Evolutionary conservation across 139 green algal genomes (phyloP).

Genomic region (Deuterostichococcus epilithicus): DNA sequence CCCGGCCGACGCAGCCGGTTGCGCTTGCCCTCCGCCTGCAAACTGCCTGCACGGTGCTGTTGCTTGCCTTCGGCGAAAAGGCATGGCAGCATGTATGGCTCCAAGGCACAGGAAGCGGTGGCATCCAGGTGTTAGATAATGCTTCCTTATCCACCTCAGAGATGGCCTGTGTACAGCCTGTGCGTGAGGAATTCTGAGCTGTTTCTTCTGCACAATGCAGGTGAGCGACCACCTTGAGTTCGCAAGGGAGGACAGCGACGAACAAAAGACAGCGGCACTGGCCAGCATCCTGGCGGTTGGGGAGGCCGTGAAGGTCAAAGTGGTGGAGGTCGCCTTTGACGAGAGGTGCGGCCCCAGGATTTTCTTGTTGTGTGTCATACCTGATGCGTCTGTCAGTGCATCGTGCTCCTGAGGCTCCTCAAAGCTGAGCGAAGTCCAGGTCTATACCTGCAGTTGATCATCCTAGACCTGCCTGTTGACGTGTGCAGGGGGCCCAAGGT

Average conservation of each 20-base stretch:
- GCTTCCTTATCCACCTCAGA: too few species aligned
- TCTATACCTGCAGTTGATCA: background rate
- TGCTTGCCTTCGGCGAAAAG: too few species aligned
- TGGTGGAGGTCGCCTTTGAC: conserved; percentile 34
- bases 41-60: too few species aligned
- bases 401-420: background rate
- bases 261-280: conserved; percentile 46
- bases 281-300: conserved; percentile 34
- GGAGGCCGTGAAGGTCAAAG: conserved; percentile 52
- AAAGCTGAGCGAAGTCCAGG: background rate
- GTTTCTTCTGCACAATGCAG: conserved; percentile 16
- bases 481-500: conserved; percentile 24
- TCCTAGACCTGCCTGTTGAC: background rate
- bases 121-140: too few species aligned
- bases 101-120: too few species aligned
- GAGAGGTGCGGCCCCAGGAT: background rate
- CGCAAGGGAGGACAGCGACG: conserved; percentile 46
- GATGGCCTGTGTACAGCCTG: too few species aligned
- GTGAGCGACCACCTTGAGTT: conserved; percentile 49
- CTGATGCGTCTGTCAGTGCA: too few species aligned
- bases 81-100: too few species aligned
- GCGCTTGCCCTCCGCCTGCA: too few species aligned
- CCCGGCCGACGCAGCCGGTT: too few species aligned
- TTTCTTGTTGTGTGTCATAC: background rate
- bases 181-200: too few species aligned